phyloP scores from a whole-genome alignment of 1,139 yeast genomes.

The Yamadazyma friedrichii region DNA sequence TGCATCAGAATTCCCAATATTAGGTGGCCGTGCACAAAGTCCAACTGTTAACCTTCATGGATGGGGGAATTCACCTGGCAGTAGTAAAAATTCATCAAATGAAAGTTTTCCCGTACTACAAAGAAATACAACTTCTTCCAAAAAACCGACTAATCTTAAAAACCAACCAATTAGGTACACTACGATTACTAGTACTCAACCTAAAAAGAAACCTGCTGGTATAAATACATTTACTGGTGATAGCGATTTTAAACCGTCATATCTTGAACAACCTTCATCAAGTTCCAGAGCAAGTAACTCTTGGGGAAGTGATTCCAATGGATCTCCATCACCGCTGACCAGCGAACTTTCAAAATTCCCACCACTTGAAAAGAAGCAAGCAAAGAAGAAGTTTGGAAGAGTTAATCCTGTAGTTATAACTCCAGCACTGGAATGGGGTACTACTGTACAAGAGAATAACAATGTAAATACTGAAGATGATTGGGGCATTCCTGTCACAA shows the following conservation, averaged over 20 bases:
- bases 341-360: slow-evolving; percentile 34
- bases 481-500: slow-evolving; percentile 15
- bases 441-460: neutral
- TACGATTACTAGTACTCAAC: slow-evolving; percentile 32
- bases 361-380: slow-evolving; percentile 35
- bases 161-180: slow-evolving; percentile 40
- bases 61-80: slow-evolving; percentile 25
- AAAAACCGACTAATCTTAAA: slow-evolving; percentile 18
- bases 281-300: slow-evolving; percentile 9
- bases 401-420: slow-evolving; percentile 29
- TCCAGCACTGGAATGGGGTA: slow-evolving; percentile 15
- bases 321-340: slow-evolving; percentile 6
- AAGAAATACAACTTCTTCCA: slow-evolving; percentile 23
- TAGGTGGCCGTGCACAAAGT: slow-evolving; percentile 25
- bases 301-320: slow-evolving; percentile 1
- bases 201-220: slow-evolving; percentile 9
- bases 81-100: slow-evolving; percentile 17
- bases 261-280: slow-evolving; percentile 21
- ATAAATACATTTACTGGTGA: slow-evolving; percentile 18
- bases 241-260: slow-evolving; percentile 28
- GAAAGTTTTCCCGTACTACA: slow-evolving; percentile 57
- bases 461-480: slow-evolving; percentile 7
- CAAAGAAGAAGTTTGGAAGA: slow-evolving; percentile 37
- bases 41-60: slow-evolving; percentile 22
- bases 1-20: slow-evolving; percentile 29